Evolutionary conservation across 2,329 filamentous ascomycete genomes (phyloP), one percentile per base, ranked within the genome.

Genomic region (Pseudogymnoascus sp.): DNA sequence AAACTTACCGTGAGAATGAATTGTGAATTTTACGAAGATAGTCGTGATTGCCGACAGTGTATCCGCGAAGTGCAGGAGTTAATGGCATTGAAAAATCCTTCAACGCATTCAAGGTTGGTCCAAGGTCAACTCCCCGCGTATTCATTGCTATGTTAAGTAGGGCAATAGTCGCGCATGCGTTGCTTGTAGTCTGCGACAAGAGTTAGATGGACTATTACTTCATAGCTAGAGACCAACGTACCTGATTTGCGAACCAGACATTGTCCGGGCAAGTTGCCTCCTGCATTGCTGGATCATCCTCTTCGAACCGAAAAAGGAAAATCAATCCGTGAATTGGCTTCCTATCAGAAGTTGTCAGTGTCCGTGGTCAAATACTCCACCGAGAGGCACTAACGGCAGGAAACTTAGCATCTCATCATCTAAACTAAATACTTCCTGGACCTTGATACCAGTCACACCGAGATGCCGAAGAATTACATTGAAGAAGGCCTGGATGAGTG

Each of bases 81-180:
- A 96, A 83, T 12, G 80, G 72, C 67, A 78, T 78, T 0, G 93
- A 96, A 39, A 86, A 84, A 0, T 86, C 77, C 70, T 90, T 93
- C 77, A 97, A 96, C 12, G 80, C 76, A 29, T 79, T 75, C 1
- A 97, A 81, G 65, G 87, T 80, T n/a, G 84, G 76, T 3, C 92
- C 91, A 5, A 97, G 81, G 10, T 85, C 77, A 3, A 91, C 75
- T 0, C 78, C 79, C 0, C 84, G 78, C 23, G 86, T 81, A 72
- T 97, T 97, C 84, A 96, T 96, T 71, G 96, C 79, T 65, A 97
- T 96, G 71, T 97, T 97, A 69, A 97, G 82, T 68, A 97, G 80
- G 3, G 95, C 92, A 54, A 97, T 85, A n/a, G 91, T 95, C 18
- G 91, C 95, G 75, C 95, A 99, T 26, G 91, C 88, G 74, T 96